phyloP scores from a whole-genome alignment of 202 grass and related monocot genomes.

The Saccharum hybrid region DNA sequence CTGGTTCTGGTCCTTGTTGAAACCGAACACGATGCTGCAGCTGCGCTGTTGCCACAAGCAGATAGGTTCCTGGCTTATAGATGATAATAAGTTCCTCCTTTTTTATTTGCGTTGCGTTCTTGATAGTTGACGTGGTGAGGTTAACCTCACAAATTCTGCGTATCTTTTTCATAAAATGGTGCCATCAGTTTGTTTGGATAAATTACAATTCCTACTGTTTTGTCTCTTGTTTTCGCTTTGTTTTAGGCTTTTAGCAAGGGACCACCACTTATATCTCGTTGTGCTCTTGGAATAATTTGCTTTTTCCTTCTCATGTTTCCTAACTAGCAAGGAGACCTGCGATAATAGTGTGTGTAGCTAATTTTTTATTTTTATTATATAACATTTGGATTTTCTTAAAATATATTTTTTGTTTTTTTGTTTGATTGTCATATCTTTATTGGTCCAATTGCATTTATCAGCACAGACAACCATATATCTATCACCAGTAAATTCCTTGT shows the following conservation, averaged over 20 bases:
- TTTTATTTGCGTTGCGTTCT: background rate
- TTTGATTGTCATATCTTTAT: background rate
- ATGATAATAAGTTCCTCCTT: background rate
- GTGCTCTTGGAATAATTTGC: constrained; percentile 16
- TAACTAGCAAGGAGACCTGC: background rate
- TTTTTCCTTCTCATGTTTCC: constrained; percentile 1
- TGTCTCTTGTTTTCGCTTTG: background rate
- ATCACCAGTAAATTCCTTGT: background rate
- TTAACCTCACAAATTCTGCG: background rate
- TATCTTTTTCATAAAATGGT: constrained; percentile 12
- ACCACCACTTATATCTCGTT: background rate
- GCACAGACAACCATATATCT: background rate
- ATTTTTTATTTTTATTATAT: background rate
- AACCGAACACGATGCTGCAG: background rate
- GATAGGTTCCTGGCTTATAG: constrained; percentile 23
- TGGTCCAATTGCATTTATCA: background rate
- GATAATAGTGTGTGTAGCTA: background rate
- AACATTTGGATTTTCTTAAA: background rate
- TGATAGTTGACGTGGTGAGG: constrained; percentile 14
- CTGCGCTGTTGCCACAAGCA: background rate
- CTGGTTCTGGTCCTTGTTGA: constrained; percentile 30
- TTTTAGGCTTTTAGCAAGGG: constrained; percentile 15
- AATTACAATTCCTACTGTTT: background rate
- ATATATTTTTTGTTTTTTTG: background rate
- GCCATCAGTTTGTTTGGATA: constrained; percentile 9